Conservation (phyloP, 2,329 filamentous ascomycete genomes). For the Aspergillus chevalieri region DNA sequence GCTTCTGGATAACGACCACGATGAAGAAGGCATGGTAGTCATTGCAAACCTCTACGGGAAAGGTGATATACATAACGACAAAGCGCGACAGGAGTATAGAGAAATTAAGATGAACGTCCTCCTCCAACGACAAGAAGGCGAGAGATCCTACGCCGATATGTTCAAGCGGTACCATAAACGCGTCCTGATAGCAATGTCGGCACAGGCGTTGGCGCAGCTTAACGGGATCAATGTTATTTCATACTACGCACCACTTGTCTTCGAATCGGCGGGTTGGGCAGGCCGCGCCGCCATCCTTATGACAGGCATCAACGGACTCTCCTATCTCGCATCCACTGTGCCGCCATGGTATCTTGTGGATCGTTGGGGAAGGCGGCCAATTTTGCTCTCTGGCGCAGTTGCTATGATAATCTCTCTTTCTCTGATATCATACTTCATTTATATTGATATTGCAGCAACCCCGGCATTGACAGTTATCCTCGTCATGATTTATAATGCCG, state of each 20-base stretch:
- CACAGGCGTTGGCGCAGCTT: slow-evolving; percentile 88
- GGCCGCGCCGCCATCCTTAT: slow-evolving; percentile 89
- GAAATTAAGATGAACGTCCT: slow-evolving; percentile 99
- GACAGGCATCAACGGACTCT: slow-evolving; percentile 92
- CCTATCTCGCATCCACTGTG: slow-evolving; percentile 85
- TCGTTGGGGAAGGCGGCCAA: slow-evolving; percentile 79
- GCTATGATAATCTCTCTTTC: slow-evolving; percentile 86
- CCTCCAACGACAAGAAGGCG: slow-evolving; percentile 87
- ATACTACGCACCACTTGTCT: slow-evolving; percentile 94
- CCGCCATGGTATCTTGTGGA: slow-evolving; percentile 98
- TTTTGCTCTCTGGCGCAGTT: slow-evolving; percentile 81
- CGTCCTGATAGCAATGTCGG: slow-evolving; percentile 98
- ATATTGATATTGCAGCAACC: slow-evolving; percentile 69
- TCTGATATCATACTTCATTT: slow-evolving; percentile 90
- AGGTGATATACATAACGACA: slow-evolving; percentile 87
- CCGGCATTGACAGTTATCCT: slow-evolving; percentile 83
- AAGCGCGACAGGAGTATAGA: slow-evolving; percentile 90
- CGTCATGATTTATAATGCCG: slow-evolving; percentile 97
- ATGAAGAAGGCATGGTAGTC: slow-evolving; percentile 96
- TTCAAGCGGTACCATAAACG: slow-evolving; percentile 86
- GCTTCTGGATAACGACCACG: slow-evolving; percentile 94
- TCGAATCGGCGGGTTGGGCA: slow-evolving; percentile 92
- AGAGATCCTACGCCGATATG: slow-evolving; percentile 88
- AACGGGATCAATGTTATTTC: slow-evolving; percentile 99
- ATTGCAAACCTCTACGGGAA: slow-evolving; percentile 96